These are phyloP conservation scores for Ascocoryne sarcoides DNA, from an alignment of 2,329 filamentous ascomycete genomes.

Conservation along the genomic window DNA sequence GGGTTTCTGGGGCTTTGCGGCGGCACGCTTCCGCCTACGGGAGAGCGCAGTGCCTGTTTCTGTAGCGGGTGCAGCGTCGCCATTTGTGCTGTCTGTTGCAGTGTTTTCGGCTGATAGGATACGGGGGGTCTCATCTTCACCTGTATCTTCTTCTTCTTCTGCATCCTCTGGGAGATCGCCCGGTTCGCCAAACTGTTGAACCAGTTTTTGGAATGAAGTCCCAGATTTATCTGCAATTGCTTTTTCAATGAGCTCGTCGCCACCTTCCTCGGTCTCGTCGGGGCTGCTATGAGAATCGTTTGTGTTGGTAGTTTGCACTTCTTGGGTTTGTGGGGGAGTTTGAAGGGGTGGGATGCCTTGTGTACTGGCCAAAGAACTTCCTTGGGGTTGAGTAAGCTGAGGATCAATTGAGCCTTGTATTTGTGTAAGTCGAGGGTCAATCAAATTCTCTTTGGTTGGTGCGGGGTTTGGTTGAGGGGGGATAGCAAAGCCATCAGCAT, in stretches of 20 bases:
- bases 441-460: slow-evolving; percentile 4
- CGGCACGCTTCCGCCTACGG: background rate
- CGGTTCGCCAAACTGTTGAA: slow-evolving; percentile 36
- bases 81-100: background rate
- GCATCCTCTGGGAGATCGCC: slow-evolving; percentile 3
- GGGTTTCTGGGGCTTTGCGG: background rate
- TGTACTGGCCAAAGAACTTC: background rate
- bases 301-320: background rate
- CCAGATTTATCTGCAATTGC: slow-evolving; percentile 17
- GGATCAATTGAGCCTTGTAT: slow-evolving; percentile 4
- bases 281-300: slow-evolving; percentile 10
- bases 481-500: slow-evolving; percentile 62
- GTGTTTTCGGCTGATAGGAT: background rate
- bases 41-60: too few species aligned
- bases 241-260: slow-evolving; percentile 9
- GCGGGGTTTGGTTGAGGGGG: slow-evolving; percentile 37
- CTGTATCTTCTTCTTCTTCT: slow-evolving; percentile 5
- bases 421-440: slow-evolving; percentile 4
- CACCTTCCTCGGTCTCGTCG: background rate
- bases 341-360: background rate
- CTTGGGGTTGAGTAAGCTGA: slow-evolving; percentile 1
- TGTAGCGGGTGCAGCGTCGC: too few species aligned
- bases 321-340: background rate
- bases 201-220: slow-evolving; percentile 33
- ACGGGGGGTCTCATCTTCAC: too few species aligned